Conservation (phyloP, 306 rosid species). For the Dryas drummondii region DNA sequence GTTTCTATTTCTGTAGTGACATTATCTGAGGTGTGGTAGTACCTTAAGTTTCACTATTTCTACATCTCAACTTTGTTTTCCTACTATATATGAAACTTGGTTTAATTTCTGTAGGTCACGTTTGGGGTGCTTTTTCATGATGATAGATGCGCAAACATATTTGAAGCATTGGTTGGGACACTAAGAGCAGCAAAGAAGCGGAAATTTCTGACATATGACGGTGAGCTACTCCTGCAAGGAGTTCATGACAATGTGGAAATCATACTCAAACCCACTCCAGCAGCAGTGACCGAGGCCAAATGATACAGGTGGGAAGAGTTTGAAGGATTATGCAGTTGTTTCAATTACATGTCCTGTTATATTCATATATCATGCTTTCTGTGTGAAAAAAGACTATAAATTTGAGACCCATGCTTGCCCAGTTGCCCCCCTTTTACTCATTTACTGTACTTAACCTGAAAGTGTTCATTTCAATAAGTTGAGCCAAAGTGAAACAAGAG, state of each 20-base stretch:
- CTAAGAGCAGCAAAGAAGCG: conserved; percentile 86
- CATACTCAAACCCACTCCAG: conserved; percentile 55
- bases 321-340: not conserved
- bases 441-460: too few relatives aligned
- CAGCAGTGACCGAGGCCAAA: conserved; percentile 27
- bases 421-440: too few relatives aligned
- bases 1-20: not conserved
- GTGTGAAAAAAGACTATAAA: conserved; percentile 6
- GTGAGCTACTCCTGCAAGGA: conserved; percentile 91
- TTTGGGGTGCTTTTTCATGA: conserved; percentile 82
- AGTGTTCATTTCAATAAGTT: too few relatives aligned
- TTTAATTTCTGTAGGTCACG: conserved; percentile 53
- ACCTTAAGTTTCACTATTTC: not conserved
- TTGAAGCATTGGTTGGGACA: conserved; percentile 92
- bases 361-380: not conserved
- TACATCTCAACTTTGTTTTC: not conserved
- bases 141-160: conserved; percentile 84
- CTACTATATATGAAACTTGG: not conserved
- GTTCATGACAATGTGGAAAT: conserved; percentile 94
- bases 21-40: not conserved
- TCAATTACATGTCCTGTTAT: not conserved
- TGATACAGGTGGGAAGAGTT: conserved; percentile 32
- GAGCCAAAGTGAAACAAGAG: too few relatives aligned
- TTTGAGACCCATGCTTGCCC: not conserved
- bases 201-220: conserved; percentile 63